A percentile compares a stretch with the other conserved stretches of the same genome.
phyloP scores from a whole-genome alignment of 306 rosid genomes.

The Castanea sativa region DNA sequence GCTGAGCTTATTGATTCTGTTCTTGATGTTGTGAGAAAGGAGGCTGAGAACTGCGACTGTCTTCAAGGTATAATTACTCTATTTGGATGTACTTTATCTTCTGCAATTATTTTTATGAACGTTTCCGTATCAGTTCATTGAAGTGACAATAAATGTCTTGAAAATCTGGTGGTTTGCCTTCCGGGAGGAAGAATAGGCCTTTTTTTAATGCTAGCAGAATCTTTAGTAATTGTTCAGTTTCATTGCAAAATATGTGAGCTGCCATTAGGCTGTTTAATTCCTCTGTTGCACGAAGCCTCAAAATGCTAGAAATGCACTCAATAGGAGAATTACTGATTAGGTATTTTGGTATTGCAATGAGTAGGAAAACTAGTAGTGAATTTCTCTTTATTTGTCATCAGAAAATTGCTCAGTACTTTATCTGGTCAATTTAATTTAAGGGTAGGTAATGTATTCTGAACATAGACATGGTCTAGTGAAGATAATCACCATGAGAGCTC shows the following conservation, averaged over 20 bases:
- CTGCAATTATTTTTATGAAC: neutral
- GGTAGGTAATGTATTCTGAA: neutral
- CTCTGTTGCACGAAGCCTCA: neutral
- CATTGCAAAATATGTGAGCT: neutral
- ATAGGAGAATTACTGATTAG: neutral
- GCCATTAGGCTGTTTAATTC: neutral
- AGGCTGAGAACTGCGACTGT: constrained; percentile 60
- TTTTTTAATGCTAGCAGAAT: neutral
- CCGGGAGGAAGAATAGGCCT: neutral
- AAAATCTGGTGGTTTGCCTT: neutral
- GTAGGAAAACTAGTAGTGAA: neutral
- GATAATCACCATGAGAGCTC: neutral
- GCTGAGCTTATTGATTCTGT: constrained; percentile 60
- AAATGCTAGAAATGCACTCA: neutral
- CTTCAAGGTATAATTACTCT: constrained; percentile 38
- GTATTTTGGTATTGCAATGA: neutral
- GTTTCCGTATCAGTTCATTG: neutral
- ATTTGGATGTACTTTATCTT: neutral
- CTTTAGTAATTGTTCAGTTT: neutral
- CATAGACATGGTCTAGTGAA: neutral
- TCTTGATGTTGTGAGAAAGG: constrained; percentile 56
- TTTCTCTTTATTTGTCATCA: neutral
- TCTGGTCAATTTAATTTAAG: neutral
- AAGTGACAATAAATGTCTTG: neutral
- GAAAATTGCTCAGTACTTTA: neutral